Base-by-base conservation (phyloP, 208 protist species). In the Wallacemonas sp. region DNA sequence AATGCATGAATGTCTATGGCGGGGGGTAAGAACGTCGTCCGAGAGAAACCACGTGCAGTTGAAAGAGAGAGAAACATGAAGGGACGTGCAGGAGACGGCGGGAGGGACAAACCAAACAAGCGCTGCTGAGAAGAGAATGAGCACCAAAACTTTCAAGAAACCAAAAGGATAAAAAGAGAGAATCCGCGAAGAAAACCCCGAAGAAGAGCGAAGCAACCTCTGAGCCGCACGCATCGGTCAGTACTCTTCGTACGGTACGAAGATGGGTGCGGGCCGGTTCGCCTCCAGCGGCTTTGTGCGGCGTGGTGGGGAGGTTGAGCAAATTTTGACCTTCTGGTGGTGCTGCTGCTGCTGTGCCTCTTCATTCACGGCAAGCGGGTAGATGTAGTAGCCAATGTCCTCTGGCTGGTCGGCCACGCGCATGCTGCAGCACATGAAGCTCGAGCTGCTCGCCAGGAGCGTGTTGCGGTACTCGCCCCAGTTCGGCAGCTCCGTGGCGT, bases 281-380 rank as follows among this genome's bases (percentile, higher is more conserved):
- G 54, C 64, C 17, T 79, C 78, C 14, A 84, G 67, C 14, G 63
- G 69, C 68, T 70, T 75, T n/a, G 41, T 38, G 17, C 77, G 67
- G 23, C 52, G 52, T 19, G 72, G 67, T 3, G 67, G 71, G 3
- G 41, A 36, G 4, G 43, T 55, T 8, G 73, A 79, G 49, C 71
- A 65, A 6, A 79, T 44, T 9, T 49, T 54, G 5, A 72, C 66
- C 26, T 60, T 61, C 8, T 61, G 39, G 4, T 6, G 26, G 6
- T 23, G 32, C 8, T 61, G 39, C 12, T 6, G 26, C 14, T 23
- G 32, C 0, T 47, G 29, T 29, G 33, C 29, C 39, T 74, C 68
- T 24, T 52, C 32, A 11, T 44, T 32, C 34, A 66, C 57, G 3
- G 17, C 57, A 29, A 49, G 19, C 4, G 57, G 12, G 68, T 79